Evolutionary conservation across 257 asterid genomes (phyloP), one percentile per base, ranked within the genome.

Genomic region (Handroanthus guayacan): DNA sequence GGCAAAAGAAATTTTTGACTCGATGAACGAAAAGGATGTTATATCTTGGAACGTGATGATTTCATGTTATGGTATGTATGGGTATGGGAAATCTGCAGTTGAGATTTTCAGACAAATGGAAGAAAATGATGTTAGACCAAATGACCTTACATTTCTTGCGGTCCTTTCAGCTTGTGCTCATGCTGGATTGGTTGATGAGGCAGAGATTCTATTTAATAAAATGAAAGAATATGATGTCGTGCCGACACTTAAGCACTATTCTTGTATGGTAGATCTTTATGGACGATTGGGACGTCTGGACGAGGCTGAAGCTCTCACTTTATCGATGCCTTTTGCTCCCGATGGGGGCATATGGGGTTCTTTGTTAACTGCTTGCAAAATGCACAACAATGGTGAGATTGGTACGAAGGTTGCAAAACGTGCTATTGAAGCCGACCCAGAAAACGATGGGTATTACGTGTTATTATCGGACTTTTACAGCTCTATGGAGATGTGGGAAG

Each of bases 311-410:
- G 75, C 86, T 75, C 79, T 91, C 73, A 81, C 89, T 70, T 79
- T 79, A 72, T 89, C 89, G 11, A 91, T 93, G 97, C 96, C 94
- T 13, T 77, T 84, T 41, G 44, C 82, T 71, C 91, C 95, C 3
- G 96, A 93, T 72, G 93, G 90, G 36, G 91, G 87, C 39, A 67
- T 89, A 16, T 93, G 95, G 97, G 97, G 97, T 52, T 78, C 96
- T 73, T 70, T 93, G 84, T 81, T 93, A 67, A 83, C 83, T 56
- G 87, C 98, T 73, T 93, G 96, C 82, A 91, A 83, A 82, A 67
- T 84, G 83, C 95, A 93, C 55, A 64, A 80, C 71, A 82, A 91
- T 70, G 76, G 79, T 20, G 86, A 81, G 75, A 85, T 81, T 86
- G 97, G 98, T 38, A 82, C 87, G 67, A 86, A 87, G 85, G 86